These are phyloP conservation scores for Geotrichum klebahnii DNA, from an alignment of 1,139 yeast species.

Conservation along the genomic window DNA sequence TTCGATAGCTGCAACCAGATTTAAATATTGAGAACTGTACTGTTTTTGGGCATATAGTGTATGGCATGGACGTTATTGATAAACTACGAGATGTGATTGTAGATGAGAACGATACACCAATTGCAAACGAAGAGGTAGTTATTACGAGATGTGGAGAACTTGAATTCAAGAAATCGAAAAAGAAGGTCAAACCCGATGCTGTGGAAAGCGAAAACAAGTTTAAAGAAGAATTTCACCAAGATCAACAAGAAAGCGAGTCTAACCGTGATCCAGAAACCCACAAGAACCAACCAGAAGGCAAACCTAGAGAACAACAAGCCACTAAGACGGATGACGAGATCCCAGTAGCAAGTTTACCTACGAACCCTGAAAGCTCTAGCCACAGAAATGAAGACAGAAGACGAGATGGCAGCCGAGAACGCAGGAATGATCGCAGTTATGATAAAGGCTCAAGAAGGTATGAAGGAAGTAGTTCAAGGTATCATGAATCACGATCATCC, in stretches of 20 bases:
- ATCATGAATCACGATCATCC: not conserved
- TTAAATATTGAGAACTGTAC: constrained; percentile 44
- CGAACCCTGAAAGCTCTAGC: not conserved
- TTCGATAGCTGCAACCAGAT: constrained; percentile 39
- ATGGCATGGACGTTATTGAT: constrained; percentile 64
- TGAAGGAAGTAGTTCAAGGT: not conserved
- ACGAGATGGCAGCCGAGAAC: constrained; percentile 1
- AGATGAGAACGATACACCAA: constrained; percentile 38
- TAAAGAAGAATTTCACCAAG: not conserved
- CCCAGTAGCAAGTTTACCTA: no score
- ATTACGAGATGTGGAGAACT: constrained; percentile 59
- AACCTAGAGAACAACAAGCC: not conserved
- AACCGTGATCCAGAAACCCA: constrained; percentile 8
- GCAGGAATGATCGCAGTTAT: not conserved
- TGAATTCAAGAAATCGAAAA: constrained; percentile 26
- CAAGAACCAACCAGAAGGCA: not conserved
- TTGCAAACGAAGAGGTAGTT: constrained; percentile 44
- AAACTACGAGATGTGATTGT: constrained; percentile 33
- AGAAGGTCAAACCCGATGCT: no score
- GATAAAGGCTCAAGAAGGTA: not conserved
- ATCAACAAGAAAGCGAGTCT: not conserved
- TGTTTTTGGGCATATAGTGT: constrained; percentile 60
- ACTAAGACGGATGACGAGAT: not conserved
- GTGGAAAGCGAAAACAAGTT: no score
- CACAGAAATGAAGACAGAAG: not conserved